Evolutionary conservation across 257 asterid genomes (phyloP).

Genomic region (Solanum peruvianum): DNA sequence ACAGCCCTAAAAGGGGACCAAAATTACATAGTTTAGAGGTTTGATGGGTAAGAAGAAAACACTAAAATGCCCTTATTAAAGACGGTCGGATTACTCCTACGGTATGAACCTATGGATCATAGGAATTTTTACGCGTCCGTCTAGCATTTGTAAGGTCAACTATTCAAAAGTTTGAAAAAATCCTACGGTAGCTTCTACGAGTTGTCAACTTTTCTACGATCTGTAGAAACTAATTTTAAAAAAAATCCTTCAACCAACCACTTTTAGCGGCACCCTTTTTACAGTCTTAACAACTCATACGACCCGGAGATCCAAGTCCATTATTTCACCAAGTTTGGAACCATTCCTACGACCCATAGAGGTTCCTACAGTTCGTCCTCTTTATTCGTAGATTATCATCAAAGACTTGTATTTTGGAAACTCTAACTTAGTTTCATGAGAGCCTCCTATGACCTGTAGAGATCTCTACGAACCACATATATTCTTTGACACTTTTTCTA

Average conservation of each 20-base stretch:
- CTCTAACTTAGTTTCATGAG: not conserved
- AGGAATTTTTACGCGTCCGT: too few species aligned
- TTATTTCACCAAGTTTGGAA: not conserved
- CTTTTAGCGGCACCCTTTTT: not conserved
- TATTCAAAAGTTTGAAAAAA: not conserved
- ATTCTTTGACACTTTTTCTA: not conserved
- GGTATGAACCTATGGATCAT: too few species aligned
- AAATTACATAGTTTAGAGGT: too few species aligned
- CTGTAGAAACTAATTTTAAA: not conserved
- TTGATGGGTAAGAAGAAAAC: too few species aligned
- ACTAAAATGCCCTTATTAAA: too few species aligned
- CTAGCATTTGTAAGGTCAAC: too few species aligned
- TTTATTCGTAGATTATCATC: not conserved
- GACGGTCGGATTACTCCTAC: too few species aligned
- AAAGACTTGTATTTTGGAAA: not conserved
- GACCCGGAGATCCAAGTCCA: not conserved
- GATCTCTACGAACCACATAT: not conserved
- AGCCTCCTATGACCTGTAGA: not conserved
- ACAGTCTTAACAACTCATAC: not conserved
- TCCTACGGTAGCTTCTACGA: not conserved
- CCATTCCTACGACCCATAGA: not conserved
- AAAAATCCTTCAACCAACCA: not conserved
- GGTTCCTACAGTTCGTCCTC: not conserved
- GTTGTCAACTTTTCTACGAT: not conserved
- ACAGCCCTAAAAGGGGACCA: too few species aligned